Evolutionary conservation across 345 rosid species (phyloP).

Genomic region (Populus nigra): DNA sequence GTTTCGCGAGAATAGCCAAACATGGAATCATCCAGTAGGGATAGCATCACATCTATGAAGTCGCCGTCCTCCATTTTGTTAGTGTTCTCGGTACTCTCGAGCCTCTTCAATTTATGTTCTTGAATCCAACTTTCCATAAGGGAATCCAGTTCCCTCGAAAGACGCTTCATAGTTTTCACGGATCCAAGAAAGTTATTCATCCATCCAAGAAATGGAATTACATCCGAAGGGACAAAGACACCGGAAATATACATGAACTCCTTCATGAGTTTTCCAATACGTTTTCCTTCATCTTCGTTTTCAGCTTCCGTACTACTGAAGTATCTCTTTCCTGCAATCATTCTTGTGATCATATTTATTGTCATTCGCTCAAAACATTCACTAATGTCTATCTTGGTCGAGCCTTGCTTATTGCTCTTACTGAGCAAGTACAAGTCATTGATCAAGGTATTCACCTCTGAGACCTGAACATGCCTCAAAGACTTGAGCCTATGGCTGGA

Average conservation of each 20-base stretch:
- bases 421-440: conserved; percentile 7
- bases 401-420: background rate
- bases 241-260: conserved; percentile 30
- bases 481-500: conserved; percentile 22
- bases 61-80: conserved; percentile 3
- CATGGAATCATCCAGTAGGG: conserved; percentile 9
- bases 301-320: background rate
- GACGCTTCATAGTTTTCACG: conserved; percentile 13
- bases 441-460: conserved; percentile 16
- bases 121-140: conserved; percentile 32
- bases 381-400: conserved; percentile 7
- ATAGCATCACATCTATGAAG: conserved; percentile 23
- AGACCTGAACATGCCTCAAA: conserved; percentile 17
- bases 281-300: conserved; percentile 20
- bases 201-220: conserved; percentile 33
- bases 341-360: conserved; percentile 19
- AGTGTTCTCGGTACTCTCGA: background rate
- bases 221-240: conserved; percentile 26
- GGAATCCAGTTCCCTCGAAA: conserved; percentile 25
- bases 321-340: conserved; percentile 32
- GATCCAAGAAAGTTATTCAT: conserved; percentile 21
- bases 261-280: conserved; percentile 26
- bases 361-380: conserved; percentile 13
- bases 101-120: conserved; percentile 26
- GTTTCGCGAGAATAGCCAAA: conserved; percentile 15